phyloP scores from a whole-genome alignment of 1,284 basidiomycete genomes.

The Naganishia sp. region DNA sequence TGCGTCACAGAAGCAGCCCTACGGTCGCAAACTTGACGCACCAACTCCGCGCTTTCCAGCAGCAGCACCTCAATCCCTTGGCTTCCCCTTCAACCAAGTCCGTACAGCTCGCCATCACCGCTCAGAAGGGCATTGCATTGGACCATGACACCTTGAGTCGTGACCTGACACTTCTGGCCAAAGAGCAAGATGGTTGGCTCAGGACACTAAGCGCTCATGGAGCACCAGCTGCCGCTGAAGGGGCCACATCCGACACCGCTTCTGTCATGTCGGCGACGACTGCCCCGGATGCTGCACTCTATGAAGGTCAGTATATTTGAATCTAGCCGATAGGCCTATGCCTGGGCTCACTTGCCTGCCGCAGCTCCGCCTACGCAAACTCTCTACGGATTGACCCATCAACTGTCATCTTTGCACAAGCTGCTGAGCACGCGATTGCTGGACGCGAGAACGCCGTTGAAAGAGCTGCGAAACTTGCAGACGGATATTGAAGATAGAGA shows the following conservation, averaged over 20 bases:
- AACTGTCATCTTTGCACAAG: constrained; percentile 32
- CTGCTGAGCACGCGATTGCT: constrained; percentile 31
- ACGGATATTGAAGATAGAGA: constrained; percentile 28
- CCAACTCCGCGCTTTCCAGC: constrained; percentile 30
- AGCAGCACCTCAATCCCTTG: constrained; percentile 30
- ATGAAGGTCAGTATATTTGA: not conserved
- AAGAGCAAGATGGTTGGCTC: constrained; percentile 32
- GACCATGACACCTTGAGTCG: constrained; percentile 32
- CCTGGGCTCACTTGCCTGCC: not conserved
- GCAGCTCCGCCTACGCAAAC: constrained; percentile 31
- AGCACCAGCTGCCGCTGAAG: not conserved
- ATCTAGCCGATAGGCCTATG: too few species aligned
- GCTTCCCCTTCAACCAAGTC: constrained; percentile 27
- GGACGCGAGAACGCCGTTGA: constrained; percentile 31
- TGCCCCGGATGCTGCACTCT: constrained; percentile 8
- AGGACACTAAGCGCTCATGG: constrained; percentile 6
- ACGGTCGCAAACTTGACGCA: constrained; percentile 30
- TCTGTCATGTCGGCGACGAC: constrained; percentile 16
- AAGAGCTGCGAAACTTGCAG: constrained; percentile 32
- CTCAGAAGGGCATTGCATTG: constrained; percentile 32
- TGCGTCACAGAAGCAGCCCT: constrained; percentile 24
- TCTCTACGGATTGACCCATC: constrained; percentile 31
- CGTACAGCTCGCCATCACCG: constrained; percentile 31
- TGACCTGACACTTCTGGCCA: constrained; percentile 26
- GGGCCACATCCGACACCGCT: constrained; percentile 9